phyloP scores from a whole-genome alignment of 306 rosid genomes.

The Albizia julibrissin region DNA sequence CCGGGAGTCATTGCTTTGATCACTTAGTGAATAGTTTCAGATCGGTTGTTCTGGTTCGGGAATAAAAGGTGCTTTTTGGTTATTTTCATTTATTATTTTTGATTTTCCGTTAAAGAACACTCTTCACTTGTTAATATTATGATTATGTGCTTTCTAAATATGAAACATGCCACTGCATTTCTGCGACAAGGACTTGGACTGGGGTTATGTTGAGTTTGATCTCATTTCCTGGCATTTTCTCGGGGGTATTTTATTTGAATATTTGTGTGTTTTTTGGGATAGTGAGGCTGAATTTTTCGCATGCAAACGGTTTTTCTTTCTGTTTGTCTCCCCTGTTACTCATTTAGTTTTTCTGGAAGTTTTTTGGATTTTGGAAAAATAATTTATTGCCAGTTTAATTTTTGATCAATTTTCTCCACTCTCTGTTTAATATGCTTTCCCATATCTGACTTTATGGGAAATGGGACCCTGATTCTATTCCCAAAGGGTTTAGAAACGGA shows the following conservation, averaged over 20 bases:
- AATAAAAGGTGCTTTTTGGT: background rate
- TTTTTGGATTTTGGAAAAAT: background rate
- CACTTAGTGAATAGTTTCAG: slow-evolving; percentile 23
- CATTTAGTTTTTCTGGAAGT: background rate
- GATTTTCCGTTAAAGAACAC: slow-evolving; percentile 13
- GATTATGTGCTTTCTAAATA: background rate
- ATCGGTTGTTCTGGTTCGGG: slow-evolving; percentile 25
- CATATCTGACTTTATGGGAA: slow-evolving; percentile 1
- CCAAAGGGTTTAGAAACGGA: slow-evolving; percentile 11
- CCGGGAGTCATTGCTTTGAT: slow-evolving; percentile 1
- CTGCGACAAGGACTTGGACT: slow-evolving; percentile 13
- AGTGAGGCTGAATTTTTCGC: slow-evolving; percentile 35
- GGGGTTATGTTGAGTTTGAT: slow-evolving; percentile 21
- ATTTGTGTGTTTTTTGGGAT: background rate
- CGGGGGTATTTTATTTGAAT: background rate
- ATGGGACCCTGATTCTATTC: background rate
- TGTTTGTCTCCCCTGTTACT: background rate
- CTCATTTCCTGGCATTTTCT: background rate
- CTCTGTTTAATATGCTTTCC: background rate
- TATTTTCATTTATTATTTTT: background rate
- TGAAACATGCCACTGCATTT: slow-evolving; percentile 13
- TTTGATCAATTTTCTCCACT: background rate
- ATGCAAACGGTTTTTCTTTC: slow-evolving; percentile 37
- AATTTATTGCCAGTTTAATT: background rate
- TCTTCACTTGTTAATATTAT: slow-evolving; percentile 6